phyloP scores from a whole-genome alignment of 2,329 filamentous ascomycete species.

The Albophoma yamanashiensis region DNA sequence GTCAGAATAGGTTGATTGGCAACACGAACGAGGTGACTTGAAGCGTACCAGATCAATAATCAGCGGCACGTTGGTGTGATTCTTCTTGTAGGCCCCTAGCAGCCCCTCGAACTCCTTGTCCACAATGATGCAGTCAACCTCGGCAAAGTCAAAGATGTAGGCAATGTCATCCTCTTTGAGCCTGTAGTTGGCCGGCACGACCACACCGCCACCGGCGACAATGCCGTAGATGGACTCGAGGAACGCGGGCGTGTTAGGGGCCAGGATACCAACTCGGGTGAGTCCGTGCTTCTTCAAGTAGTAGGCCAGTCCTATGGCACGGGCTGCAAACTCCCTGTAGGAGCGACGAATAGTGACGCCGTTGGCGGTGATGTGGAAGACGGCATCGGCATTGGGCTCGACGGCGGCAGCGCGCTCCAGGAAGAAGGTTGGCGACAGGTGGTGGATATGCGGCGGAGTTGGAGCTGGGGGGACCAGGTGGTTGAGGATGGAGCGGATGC shows the following conservation, averaged over 20 bases:
- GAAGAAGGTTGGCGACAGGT: conserved; percentile 80
- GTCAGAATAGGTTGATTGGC: not conserved
- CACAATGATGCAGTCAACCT: conserved; percentile 78
- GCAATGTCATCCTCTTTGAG: conserved; percentile 76
- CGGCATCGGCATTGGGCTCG: conserved; percentile 75
- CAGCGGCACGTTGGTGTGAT: conserved; percentile 53
- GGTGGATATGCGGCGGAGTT: conserved; percentile 54
- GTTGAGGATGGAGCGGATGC: conserved; percentile 46
- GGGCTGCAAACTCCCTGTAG: conserved; percentile 75
- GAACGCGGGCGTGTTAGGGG: conserved; percentile 90
- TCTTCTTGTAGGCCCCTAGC: conserved; percentile 53
- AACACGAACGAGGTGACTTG: too few species aligned
- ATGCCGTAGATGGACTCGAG: conserved; percentile 85
- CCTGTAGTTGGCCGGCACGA: conserved; percentile 54
- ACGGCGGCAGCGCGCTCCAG: conserved; percentile 77
- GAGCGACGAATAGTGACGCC: conserved; percentile 61
- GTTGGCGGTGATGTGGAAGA: conserved; percentile 78
- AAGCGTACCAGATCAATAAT: conserved; percentile 57
- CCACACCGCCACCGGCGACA: conserved; percentile 66
- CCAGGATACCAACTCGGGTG: conserved; percentile 73
- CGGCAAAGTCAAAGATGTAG: conserved; percentile 83
- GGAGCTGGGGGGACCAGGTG: conserved; percentile 32
- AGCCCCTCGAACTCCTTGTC: conserved; percentile 70
- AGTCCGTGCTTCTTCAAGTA: conserved; percentile 66
- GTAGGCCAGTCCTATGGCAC: conserved; percentile 79